Conservation (phyloP, 1,284 basidiomycete genomes). For the Hortiboletus rubellus region DNA sequence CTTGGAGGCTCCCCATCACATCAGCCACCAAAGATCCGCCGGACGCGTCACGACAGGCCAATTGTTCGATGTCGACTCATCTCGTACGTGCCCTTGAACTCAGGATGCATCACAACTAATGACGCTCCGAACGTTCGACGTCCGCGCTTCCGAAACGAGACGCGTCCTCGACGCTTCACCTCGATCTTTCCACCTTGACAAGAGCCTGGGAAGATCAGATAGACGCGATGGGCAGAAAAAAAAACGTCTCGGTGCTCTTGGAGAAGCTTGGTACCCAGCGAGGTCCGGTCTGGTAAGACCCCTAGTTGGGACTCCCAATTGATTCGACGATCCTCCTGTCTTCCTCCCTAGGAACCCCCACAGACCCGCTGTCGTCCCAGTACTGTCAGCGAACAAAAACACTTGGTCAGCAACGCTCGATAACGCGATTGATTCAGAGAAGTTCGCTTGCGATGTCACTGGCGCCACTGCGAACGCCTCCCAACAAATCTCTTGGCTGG, state of each 20-base stretch:
- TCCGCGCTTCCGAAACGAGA: slow-evolving; percentile 36
- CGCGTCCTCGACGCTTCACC: slow-evolving; percentile 25
- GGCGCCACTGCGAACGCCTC: slow-evolving; percentile 22
- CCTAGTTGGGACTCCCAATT: slow-evolving; percentile 17
- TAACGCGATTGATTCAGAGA: no score
- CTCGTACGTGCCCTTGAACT: slow-evolving; percentile 45
- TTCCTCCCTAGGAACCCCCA: slow-evolving; percentile 4
- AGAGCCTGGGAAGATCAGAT: slow-evolving; percentile 39
- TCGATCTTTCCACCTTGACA: slow-evolving; percentile 31
- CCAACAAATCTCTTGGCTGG: slow-evolving; percentile 23
- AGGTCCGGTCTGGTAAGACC: slow-evolving; percentile 9
- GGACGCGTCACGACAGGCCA: slow-evolving; percentile 17
- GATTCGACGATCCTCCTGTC: slow-evolving; percentile 21
- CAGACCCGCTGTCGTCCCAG: neutral
- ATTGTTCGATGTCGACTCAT: slow-evolving; percentile 38
- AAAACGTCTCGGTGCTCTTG: slow-evolving; percentile 25
- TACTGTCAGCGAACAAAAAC: neutral
- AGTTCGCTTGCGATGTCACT: slow-evolving; percentile 2
- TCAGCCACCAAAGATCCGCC: slow-evolving; percentile 38
- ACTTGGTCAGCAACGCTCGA: neutral
- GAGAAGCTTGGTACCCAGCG: slow-evolving; percentile 22
- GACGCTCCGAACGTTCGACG: slow-evolving; percentile 42
- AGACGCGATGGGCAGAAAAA: slow-evolving; percentile 38
- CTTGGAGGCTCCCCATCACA: no score
- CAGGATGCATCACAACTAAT: slow-evolving; percentile 38